phyloP scores from a whole-genome alignment of 192 early-diverging fungal species.

The Linnemannia exigua region DNA sequence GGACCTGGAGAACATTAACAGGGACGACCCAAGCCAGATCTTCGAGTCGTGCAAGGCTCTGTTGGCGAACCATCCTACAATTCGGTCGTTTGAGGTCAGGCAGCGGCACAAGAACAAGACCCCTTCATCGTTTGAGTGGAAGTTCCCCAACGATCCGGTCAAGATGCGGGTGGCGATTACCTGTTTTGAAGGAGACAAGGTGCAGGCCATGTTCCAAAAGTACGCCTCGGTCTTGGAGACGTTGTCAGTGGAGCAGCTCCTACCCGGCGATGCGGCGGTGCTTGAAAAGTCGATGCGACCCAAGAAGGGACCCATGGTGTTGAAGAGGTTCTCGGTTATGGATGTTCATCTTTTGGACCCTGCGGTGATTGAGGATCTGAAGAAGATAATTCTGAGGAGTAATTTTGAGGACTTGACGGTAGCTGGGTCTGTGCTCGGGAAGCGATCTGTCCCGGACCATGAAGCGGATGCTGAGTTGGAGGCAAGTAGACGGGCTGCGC shows the following conservation, averaged over 20 bases:
- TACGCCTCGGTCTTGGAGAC: slow-evolving; percentile 9
- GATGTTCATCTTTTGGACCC: slow-evolving; percentile 13
- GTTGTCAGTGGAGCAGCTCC: slow-evolving; percentile 5
- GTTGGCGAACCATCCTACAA: slow-evolving; percentile 23
- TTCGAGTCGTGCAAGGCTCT: slow-evolving; percentile 31
- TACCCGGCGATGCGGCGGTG: slow-evolving; percentile 12
- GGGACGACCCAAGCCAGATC: slow-evolving; percentile 47
- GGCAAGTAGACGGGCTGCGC: background rate
- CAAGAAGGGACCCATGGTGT: slow-evolving; percentile 39
- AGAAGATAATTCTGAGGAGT: slow-evolving; percentile 21
- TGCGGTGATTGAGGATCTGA: slow-evolving; percentile 21
- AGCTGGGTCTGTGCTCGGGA: background rate
- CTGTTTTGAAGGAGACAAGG: slow-evolving; percentile 27
- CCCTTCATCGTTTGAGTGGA: slow-evolving; percentile 25
- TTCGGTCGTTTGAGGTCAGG: slow-evolving; percentile 12
- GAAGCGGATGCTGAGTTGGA: background rate
- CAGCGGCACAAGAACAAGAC: slow-evolving; percentile 1
- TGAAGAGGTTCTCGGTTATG: background rate
- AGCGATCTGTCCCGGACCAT: background rate
- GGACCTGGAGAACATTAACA: slow-evolving; percentile 9
- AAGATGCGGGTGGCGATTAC: slow-evolving; percentile 18
- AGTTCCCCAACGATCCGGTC: background rate
- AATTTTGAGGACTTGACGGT: slow-evolving; percentile 10
- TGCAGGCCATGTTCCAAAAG: slow-evolving; percentile 32
- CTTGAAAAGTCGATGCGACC: slow-evolving; percentile 30